Conservation (phyloP, 169 alveolate species). For the Eimeria acervulina region DNA sequence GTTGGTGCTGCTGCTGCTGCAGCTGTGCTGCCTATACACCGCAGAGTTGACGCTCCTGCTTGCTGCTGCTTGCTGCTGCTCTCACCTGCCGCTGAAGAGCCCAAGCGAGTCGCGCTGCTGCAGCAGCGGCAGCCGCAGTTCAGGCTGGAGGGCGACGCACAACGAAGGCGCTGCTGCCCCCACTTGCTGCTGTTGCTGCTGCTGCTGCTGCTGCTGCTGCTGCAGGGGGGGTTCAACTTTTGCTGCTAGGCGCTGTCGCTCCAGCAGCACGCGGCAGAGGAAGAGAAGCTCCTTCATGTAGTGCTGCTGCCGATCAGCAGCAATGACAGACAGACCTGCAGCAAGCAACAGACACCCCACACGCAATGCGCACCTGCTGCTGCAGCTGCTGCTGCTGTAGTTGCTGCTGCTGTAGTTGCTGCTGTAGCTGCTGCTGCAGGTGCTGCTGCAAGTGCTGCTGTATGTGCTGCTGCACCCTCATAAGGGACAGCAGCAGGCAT, state of each 20-base stretch:
- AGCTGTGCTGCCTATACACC: too few relatives aligned
- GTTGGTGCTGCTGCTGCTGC: too few relatives aligned
- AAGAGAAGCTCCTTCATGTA: slow-evolving; percentile 65
- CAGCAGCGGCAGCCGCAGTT: slow-evolving; percentile 71
- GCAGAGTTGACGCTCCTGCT: too few relatives aligned
- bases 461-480: too few relatives aligned
- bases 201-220: neutral
- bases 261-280: slow-evolving; percentile 74
- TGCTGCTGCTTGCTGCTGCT: too few relatives aligned
- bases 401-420: neutral
- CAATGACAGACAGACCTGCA: slow-evolving; percentile 58
- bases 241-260: slow-evolving; percentile 55
- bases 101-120: slow-evolving; percentile 50
- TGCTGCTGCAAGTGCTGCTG: too few relatives aligned
- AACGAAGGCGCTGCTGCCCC: neutral
- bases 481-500: neutral
- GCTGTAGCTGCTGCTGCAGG: neutral
- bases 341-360: neutral
- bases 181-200: neutral
- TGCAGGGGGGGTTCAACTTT: too few relatives aligned
- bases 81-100: slow-evolving; percentile 55
- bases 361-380: too few relatives aligned
- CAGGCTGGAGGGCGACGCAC: slow-evolving; percentile 32
- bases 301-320: slow-evolving; percentile 71
- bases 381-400: neutral